Evolutionary conservation across 768 basidiomycete species (phyloP), one percentile per base, ranked within the genome.

Genomic region (Paxillus ammoniavirescens): DNA sequence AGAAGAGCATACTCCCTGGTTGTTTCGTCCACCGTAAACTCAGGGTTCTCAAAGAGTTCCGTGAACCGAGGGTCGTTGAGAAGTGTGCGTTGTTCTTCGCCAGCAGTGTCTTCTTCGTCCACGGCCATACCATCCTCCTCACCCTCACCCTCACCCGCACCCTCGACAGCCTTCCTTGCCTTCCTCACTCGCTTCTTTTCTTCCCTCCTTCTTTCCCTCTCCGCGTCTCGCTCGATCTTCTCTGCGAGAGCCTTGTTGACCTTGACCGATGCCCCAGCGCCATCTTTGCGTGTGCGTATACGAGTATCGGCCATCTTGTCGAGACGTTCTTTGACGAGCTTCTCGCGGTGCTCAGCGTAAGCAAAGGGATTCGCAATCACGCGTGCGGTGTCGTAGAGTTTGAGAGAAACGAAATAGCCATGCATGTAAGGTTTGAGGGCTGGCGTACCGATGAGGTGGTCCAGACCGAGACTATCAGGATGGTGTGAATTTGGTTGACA

Each of bases 361-460:
- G 88, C 93, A 67, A 93, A 95, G 2, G 97, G 97, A 74, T 98
- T 98, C 52, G 93, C 88, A 60, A 98, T 94, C 58, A 96, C 82
- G 31, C 95, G 87, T 2, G 97, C 97, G 47, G 95, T 89, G 62
- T 96, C 92, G 75, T 98, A 98, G 5, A 98, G 82, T 64, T 93
- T 92, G 72, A 98, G 85, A 5, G 94, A 91, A 57, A 98, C 72
- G 76, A 99, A 98, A 82, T 95, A 98, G 41, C 97, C 97, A 71
- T 99, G 97, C 96, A 99, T 98, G 73, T 99, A 99, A 4, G 97
- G 97, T 71, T 96, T 97, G 78, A 98, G 90, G 15, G 90, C 85
- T 18, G 93, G 86, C 6, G 95, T 96, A 47, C 97, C 97, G 59
- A 97, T 75, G 62, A 99, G 91, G 68, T 96, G 93, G 60, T 94